phyloP scores from a whole-genome alignment of 2,329 filamentous ascomycete genomes.

The Tolypocladium album region DNA sequence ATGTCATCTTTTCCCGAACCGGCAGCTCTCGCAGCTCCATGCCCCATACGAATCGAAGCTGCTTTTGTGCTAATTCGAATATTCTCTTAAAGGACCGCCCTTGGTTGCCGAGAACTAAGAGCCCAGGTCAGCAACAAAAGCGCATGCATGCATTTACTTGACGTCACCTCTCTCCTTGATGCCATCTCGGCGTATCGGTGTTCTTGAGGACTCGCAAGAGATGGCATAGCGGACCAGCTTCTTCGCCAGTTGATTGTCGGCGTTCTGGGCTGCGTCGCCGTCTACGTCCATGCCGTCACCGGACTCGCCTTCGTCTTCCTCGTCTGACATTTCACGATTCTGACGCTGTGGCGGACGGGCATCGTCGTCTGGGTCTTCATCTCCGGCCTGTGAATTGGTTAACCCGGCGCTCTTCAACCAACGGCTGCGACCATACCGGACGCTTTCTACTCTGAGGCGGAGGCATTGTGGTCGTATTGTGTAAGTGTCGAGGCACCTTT shows the following conservation, averaged over 20 bases:
- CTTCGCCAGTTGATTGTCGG: constrained; percentile 45
- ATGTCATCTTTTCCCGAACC: constrained; percentile 65
- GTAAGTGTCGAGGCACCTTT: background rate
- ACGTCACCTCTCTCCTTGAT: constrained; percentile 50
- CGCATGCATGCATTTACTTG: accelerated
- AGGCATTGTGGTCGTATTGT: constrained; percentile 14
- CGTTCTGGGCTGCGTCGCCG: constrained; percentile 21
- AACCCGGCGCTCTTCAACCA: background rate
- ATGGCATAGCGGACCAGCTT: constrained; percentile 60
- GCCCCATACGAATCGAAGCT: constrained; percentile 67
- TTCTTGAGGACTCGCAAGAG: constrained; percentile 53
- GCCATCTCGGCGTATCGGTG: constrained; percentile 48
- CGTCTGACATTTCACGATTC: constrained; percentile 17
- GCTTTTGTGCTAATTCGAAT: constrained; percentile 65
- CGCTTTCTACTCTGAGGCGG: constrained; percentile 21
- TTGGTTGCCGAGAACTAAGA: constrained; percentile 58
- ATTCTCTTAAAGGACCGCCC: constrained; percentile 63
- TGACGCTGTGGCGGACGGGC: constrained; percentile 19
- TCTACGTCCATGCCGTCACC: constrained; percentile 26
- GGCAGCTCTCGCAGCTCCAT: constrained; percentile 87
- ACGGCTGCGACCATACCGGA: constrained; percentile 10
- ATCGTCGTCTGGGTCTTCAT: constrained; percentile 22
- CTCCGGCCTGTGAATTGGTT: constrained; percentile 9
- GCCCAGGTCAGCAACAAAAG: constrained; percentile 3
- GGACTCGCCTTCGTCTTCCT: constrained; percentile 20